Evolutionary conservation across 2,329 filamentous ascomycete species (phyloP).

Genomic region (Aspergillus sergii): DNA sequence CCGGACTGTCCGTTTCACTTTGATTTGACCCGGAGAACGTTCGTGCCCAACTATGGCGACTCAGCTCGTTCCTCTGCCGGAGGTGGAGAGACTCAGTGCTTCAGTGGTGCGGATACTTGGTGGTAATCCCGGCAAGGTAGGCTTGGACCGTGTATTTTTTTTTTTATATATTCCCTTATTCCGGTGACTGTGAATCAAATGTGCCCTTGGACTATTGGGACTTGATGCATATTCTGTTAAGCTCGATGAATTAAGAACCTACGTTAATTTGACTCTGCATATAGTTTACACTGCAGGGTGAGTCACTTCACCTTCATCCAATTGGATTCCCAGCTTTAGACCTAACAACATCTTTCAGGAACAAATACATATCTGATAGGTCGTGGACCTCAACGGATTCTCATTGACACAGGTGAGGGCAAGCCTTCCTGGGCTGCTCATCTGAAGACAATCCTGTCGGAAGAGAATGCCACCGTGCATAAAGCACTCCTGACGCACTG

Average conservation of each 20-base stretch:
- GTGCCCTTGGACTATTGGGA: not conserved
- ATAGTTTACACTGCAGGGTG: slow-evolving; percentile 63
- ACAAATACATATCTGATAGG: slow-evolving; percentile 97
- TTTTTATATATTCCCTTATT: not conserved
- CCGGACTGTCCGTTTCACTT: not conserved
- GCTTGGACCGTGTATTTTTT: not conserved
- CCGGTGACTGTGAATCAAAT: not conserved
- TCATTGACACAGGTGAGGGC: slow-evolving; percentile 91
- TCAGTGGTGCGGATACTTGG: slow-evolving; percentile 81
- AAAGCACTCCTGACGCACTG: slow-evolving; percentile 82
- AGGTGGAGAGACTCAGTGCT: slow-evolving; percentile 76
- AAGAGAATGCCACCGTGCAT: slow-evolving; percentile 70
- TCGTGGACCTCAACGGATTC: slow-evolving; percentile 69
- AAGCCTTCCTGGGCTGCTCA: slow-evolving; percentile 70
- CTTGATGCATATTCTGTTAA: not conserved
- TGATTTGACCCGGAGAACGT: not conserved
- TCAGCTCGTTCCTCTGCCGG: slow-evolving; percentile 66
- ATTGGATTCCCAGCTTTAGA: not conserved
- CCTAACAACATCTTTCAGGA: slow-evolving; percentile 45
- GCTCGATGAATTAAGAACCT: not conserved
- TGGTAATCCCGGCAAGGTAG: slow-evolving; percentile 83
- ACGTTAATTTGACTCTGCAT: not conserved
- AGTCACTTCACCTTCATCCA: slow-evolving; percentile 4
- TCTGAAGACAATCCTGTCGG: slow-evolving; percentile 64
- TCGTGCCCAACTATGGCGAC: slow-evolving; percentile 54